Base-by-base conservation (phyloP, 1,284 basidiomycete genomes). In the Apiotrichum sp. region DNA sequence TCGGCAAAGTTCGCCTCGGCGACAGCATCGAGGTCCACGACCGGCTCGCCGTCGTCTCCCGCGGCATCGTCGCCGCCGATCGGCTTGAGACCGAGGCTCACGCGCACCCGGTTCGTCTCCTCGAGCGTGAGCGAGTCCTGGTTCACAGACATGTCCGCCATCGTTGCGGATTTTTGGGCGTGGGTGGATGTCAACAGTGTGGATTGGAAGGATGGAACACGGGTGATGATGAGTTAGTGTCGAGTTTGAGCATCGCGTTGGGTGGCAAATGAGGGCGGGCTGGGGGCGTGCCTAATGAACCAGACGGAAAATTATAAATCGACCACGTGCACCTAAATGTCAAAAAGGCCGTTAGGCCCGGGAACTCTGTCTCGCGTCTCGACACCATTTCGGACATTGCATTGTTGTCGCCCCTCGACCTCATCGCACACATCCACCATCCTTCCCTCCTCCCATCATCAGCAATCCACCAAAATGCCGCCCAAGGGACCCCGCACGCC, bases 101-200 rank as follows among this genome's bases (percentile, higher is more conserved):
- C 84, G 79, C 96, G 91, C 72, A 97, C 90, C 78, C 89, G 92
- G 82, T 98, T 98, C 53, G 93, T 97, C 82, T 98, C 96, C 73
- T 97, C 93, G 71, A 98, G 83, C 87, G 72, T 96, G 87, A 72
- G 88, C 87, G 67, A 62, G 53, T 72, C 70, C 52, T 65, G 56
- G 53, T 76, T 55, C 22, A 51, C 46, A n/a, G 61, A 58, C 55
- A 49, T 38, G 47, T 92, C 87, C 47, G 59, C 55, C 61, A 62
- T 62, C 8, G 16, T 58, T 48, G 44, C 11, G 13, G 51, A 22
- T 3, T 41, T 6, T 14, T 31, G 31, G 10, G 54, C 47, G 35
- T 42, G 46, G n/a, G 39, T 29, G 47, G 34, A 41, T 40, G 38
- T 13, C 36, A 13, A 38, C 22, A 22, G 22, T 22, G 22, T 22